phyloP scores from a whole-genome alignment of 208 protist species.

The Leishmania tropica region DNA sequence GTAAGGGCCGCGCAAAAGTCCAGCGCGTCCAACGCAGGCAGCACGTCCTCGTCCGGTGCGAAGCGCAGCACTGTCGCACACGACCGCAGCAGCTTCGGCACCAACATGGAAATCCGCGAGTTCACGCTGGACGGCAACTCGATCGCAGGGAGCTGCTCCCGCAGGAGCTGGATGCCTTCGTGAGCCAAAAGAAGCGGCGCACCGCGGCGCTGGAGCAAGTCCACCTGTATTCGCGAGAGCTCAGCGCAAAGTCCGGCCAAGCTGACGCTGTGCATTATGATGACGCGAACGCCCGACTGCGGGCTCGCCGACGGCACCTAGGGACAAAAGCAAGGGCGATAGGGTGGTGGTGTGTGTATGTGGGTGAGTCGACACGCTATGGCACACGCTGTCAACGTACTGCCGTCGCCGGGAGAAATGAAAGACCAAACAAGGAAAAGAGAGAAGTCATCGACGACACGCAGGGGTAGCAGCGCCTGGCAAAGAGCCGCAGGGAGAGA shows the following conservation, averaged over 20 bases:
- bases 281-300: not conserved
- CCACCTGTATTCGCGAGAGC: constrained; percentile 73
- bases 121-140: constrained; percentile 6
- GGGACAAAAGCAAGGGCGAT: not conserved
- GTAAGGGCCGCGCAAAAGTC: constrained; percentile 27
- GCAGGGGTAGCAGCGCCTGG: not conserved
- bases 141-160: constrained; percentile 28
- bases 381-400: not conserved
- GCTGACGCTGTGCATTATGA: not conserved
- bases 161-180: constrained; percentile 61
- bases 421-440: not conserved
- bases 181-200: constrained; percentile 34
- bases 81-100: constrained; percentile 66
- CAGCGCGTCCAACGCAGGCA: constrained; percentile 49
- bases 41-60: constrained; percentile 32
- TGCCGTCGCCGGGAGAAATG: not conserved
- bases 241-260: constrained; percentile 64
- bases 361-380: not conserved
- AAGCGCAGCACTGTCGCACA: constrained; percentile 63
- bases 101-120: constrained; percentile 24
- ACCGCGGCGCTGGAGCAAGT: constrained; percentile 70
- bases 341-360: not conserved
- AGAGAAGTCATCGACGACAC: not conserved
- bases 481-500: not conserved
- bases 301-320: not conserved